Base-by-base conservation (phyloP, 345 rosid species). In the Passiflora organensis region DNA sequence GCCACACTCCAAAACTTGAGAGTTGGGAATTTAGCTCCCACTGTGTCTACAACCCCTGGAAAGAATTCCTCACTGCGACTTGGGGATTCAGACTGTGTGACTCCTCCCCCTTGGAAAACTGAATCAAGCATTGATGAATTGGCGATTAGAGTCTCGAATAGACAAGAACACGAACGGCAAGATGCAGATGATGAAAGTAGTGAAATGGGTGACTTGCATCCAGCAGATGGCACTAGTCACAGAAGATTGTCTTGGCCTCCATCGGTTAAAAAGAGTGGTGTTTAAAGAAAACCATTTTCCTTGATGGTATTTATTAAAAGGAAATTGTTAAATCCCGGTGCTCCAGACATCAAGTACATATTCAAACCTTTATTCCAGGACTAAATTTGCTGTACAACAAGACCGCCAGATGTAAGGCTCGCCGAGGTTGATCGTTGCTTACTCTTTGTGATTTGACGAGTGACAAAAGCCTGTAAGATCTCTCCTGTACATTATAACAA, bases 231-330 rank as follows among this genome's bases (percentile, higher is more conserved):
- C 46, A 51, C 70, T 9, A 64, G 72, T 71, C 74, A 74, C 55
- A 63, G 96, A 66, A 83, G 97, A 76, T 65, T 93, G 67, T 89
- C 97, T 28, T 89, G 97, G 96, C 96, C 99, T 61, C 86, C 90
- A 2, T 79, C 83, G 1, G 69, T 85, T 59, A 82, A 80, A 58
- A 70, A 74, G 55, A 47, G 23, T 25, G 75, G 67, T 51, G 21
- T 25, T 2, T 70, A 70, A 56, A 13, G 17, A 55, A 53, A 12
- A 41, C 41, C n/a, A n/a, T n/a, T n/a, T n/a, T n/a, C n/a, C n/a
- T n/a, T n/a, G n/a, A n/a, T n/a, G n/a, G n/a, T n/a, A n/a, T n/a
- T n/a, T n/a, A n/a, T n/a, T n/a, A n/a, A n/a, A n/a, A n/a, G n/a
- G n/a, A n/a, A n/a, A n/a, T n/a, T n/a, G n/a, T n/a, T n/a, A n/a